These are phyloP conservation scores for Euphorbia schlechtendalii DNA, from an alignment of 441 rosid species.

Conservation along the genomic window DNA sequence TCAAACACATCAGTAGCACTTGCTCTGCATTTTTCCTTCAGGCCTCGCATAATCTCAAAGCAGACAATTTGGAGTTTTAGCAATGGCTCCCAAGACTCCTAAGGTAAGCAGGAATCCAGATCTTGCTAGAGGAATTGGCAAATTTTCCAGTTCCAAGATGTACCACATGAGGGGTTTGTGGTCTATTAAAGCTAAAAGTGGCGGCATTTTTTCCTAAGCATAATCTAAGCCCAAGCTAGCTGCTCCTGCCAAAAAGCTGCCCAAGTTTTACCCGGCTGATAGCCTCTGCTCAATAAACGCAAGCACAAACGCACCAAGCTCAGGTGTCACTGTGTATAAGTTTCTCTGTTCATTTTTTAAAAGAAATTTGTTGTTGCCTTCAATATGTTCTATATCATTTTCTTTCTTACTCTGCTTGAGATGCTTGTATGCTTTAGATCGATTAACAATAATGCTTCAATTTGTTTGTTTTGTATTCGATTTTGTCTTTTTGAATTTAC, in stretches of 20 bases:
- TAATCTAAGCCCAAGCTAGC: constrained; percentile 46
- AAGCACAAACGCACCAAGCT: constrained; percentile 78
- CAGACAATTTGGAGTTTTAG: not conserved
- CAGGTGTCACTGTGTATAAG: too few relatives aligned
- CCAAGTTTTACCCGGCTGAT: constrained; percentile 83
- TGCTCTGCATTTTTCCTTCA: not conserved
- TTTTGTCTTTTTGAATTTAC: not conserved
- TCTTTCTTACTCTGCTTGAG: not conserved
- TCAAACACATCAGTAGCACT: too few relatives aligned
- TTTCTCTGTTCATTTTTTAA: too few relatives aligned
- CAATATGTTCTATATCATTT: too few relatives aligned
- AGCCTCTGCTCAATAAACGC: constrained; percentile 60
- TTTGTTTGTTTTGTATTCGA: not conserved
- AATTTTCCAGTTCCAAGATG: constrained; percentile 71
- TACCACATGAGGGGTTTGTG: constrained; percentile 86
- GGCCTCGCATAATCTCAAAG: not conserved
- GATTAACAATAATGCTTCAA: too few relatives aligned
- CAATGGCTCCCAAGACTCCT: constrained; percentile 65
- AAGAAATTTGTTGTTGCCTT: too few relatives aligned
- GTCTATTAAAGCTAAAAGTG: constrained; percentile 87
- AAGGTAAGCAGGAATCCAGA: constrained; percentile 61
- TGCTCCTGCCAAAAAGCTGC: constrained; percentile 47
- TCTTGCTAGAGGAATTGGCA: constrained; percentile 62
- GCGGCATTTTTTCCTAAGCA: constrained; percentile 75
- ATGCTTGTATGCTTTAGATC: too few relatives aligned